phyloP scores from a whole-genome alignment of 139 green algal species.

The Picochlorum costavermella region DNA sequence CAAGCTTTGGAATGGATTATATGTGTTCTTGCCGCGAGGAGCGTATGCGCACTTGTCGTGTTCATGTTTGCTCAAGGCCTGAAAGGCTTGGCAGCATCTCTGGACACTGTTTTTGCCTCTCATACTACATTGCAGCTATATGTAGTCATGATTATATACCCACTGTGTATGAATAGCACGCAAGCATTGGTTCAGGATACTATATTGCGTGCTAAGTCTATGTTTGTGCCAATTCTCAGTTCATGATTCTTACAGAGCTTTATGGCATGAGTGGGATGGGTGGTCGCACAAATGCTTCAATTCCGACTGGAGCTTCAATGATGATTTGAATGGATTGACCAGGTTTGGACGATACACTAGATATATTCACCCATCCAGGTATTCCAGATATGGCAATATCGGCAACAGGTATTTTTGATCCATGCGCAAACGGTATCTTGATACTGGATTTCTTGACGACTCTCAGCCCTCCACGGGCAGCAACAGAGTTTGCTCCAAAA shows the following conservation, averaged over 20 bases:
- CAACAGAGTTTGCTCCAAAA: slow-evolving; percentile 37
- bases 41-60: slow-evolving; percentile 27
- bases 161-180: slow-evolving; percentile 46
- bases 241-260: background rate
- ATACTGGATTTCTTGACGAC: slow-evolving; percentile 44
- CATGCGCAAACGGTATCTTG: slow-evolving; percentile 51
- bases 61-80: background rate
- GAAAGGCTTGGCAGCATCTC: background rate
- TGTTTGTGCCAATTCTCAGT: background rate
- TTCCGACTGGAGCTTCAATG: slow-evolving; percentile 56
- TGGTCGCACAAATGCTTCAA: slow-evolving; percentile 82
- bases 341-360: background rate
- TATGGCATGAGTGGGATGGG: slow-evolving; percentile 48
- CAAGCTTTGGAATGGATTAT: slow-evolving; percentile 45
- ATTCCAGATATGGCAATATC: slow-evolving; percentile 35
- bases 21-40: slow-evolving; percentile 27
- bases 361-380: slow-evolving; percentile 47
- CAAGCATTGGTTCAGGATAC: slow-evolving; percentile 29
- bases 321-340: background rate
- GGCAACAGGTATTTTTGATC: slow-evolving; percentile 24
- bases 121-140: slow-evolving; percentile 37
- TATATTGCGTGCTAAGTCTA: background rate
- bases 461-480: slow-evolving; percentile 39
- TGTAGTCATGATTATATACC: slow-evolving; percentile 49
- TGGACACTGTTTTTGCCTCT: slow-evolving; percentile 38